A percentile compares a stretch with the other conserved stretches of the same genome.
Conservation (phyloP, 2,329 filamentous ascomycete genomes). For the Penicillium sp. region DNA sequence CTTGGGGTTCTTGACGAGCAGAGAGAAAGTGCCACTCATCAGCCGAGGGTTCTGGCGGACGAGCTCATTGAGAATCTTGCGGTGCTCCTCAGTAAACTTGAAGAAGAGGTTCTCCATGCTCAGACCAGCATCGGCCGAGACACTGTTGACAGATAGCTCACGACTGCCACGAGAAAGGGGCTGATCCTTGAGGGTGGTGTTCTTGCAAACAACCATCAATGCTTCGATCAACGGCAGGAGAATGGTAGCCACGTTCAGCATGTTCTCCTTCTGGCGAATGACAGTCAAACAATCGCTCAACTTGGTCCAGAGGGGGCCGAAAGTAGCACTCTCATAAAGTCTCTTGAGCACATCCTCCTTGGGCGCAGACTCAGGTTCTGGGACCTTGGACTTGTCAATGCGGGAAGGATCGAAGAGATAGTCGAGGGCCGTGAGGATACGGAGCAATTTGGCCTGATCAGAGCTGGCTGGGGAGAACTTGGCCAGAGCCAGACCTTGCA, state of each 20-base stretch:
- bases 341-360: constrained; percentile 86
- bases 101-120: constrained; percentile 90
- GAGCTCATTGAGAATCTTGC: constrained; percentile 96
- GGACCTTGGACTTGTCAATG: constrained; percentile 57
- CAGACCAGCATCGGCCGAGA: constrained; percentile 72
- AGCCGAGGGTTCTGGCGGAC: constrained; percentile 96
- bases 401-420: constrained; percentile 89
- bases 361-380: constrained; percentile 64
- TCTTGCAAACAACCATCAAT: constrained; percentile 99
- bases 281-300: constrained; percentile 85
- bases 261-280: constrained; percentile 89
- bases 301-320: constrained; percentile 89
- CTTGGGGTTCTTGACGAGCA: constrained; percentile 97
- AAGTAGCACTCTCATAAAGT: constrained; percentile 89
- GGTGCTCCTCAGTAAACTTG: constrained; percentile 95
- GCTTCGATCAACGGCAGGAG: constrained; percentile 92
- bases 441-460: constrained; percentile 92
- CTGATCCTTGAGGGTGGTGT: constrained; percentile 79
- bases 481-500: constrained; percentile 89
- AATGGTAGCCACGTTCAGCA: constrained; percentile 97
- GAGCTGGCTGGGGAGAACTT: constrained; percentile 97
- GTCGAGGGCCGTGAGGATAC: constrained; percentile 90
- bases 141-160: constrained; percentile 76
- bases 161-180: constrained; percentile 60
- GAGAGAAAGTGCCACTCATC: constrained; percentile 96